A percentile compares a stretch with the other conserved stretches of the same genome.
Evolutionary conservation across 106 monocot species (phyloP).

Genomic region (Platanthera zijinensis): DNA sequence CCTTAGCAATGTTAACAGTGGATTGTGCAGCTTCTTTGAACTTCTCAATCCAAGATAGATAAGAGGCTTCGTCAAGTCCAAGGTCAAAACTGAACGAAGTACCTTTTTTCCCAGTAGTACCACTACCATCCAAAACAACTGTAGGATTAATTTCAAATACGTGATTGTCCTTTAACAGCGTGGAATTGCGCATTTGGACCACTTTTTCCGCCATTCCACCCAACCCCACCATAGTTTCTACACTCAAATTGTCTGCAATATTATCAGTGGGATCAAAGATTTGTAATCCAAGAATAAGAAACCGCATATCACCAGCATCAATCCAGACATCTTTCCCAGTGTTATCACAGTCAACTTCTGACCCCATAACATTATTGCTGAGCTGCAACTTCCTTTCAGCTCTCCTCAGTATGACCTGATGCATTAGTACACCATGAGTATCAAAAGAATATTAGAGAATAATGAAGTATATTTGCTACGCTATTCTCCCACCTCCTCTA

Average conservation of each 20-base stretch:
- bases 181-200: constrained; percentile 44
- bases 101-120: constrained; percentile 12
- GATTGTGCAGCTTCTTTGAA: constrained; percentile 56
- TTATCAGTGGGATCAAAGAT: constrained; percentile 53
- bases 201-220: constrained; percentile 63
- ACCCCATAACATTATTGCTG: constrained; percentile 60
- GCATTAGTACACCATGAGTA: background rate
- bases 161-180: constrained; percentile 24
- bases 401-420: constrained; percentile 87
- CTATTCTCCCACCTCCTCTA: constrained; percentile 67
- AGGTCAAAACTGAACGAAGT: constrained; percentile 33
- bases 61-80: constrained; percentile 68
- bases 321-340: constrained; percentile 25
- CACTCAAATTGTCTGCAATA: constrained; percentile 17
- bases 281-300: constrained; percentile 81
- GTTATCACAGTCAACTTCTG: constrained; percentile 21
- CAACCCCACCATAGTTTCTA: constrained; percentile 38
- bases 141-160: constrained; percentile 66
- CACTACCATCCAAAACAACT: constrained; percentile 13
- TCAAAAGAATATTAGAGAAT: background rate
- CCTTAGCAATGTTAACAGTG: constrained; percentile 20
- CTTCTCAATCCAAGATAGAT: constrained; percentile 87
- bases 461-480: background rate
- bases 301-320: constrained; percentile 53
- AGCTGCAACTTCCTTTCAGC: constrained; percentile 87